Conservation (phyloP, 345 rosid species). For the Sisymbrium irio region DNA sequence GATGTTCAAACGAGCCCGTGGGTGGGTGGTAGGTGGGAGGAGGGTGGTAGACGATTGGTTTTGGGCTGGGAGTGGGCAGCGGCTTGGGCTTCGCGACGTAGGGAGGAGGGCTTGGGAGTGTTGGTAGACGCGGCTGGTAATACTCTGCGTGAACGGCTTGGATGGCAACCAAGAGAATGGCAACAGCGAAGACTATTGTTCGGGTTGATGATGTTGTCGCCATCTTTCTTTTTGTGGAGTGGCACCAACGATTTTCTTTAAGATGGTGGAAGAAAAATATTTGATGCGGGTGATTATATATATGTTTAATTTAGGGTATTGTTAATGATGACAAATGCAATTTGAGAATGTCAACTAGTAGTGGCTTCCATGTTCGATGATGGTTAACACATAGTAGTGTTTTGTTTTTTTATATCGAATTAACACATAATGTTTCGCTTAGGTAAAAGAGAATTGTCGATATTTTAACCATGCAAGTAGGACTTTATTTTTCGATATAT, state of each 20-base stretch:
- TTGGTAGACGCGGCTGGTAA: conserved; percentile 15
- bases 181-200: background rate
- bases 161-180: conserved; percentile 30
- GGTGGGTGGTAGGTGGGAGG: conserved; percentile 31
- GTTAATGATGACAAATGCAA: conserved; percentile 13
- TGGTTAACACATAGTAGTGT: conserved; percentile 39
- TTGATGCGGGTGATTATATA: conserved; percentile 11
- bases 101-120: conserved; percentile 9
- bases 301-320: conserved; percentile 1
- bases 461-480: conserved; percentile 10
- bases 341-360: conserved; percentile 32
- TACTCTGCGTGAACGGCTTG: conserved; percentile 30
- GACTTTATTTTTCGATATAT: background rate
- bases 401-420: no score
- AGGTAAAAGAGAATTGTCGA: background rate
- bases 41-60: conserved; percentile 28
- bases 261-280: conserved; percentile 6
- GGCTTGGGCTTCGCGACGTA: conserved; percentile 11
- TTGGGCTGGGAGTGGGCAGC: conserved; percentile 21
- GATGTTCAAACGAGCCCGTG: conserved; percentile 30
- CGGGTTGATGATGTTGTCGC: conserved; percentile 21
- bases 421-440: conserved; percentile 32
- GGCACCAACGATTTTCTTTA: conserved; percentile 5
- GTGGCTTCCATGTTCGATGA: conserved; percentile 50
- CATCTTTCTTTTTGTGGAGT: conserved; percentile 11